These are phyloP conservation scores for Anthostomella pinea DNA, from an alignment of 2,329 filamentous ascomycete genomes.

Conservation along the genomic window DNA sequence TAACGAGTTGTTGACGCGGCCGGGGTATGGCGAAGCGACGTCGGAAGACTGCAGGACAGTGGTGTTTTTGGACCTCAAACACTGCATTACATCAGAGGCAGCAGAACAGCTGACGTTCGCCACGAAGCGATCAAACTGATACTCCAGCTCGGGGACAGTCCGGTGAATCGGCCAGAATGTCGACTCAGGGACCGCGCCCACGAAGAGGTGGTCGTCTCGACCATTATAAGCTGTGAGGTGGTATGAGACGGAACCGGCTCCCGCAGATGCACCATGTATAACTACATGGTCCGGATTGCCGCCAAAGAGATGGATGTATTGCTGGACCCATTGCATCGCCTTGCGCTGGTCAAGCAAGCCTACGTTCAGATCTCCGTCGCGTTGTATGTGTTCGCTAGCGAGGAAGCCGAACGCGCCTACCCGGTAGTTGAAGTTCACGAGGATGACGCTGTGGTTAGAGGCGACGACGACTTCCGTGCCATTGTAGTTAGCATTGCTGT, in stretches of 20 bases:
- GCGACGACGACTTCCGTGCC: too few species aligned
- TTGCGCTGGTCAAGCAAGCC: conserved; percentile 46
- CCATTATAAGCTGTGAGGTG: conserved; percentile 27
- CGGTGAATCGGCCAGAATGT: too few species aligned
- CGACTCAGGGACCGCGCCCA: too few species aligned
- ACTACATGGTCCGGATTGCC: conserved; percentile 32
- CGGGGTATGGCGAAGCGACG: too few species aligned
- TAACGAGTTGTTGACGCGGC: too few species aligned
- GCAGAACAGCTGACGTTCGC: too few species aligned
- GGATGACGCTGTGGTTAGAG: too few species aligned
- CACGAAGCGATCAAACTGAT: too few species aligned
- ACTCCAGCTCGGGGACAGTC: too few species aligned
- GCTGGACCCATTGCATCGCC: conserved; percentile 55
- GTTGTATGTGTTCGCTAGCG: conserved; percentile 35
- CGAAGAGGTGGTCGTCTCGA: conserved; percentile 21
- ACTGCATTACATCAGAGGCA: too few species aligned
- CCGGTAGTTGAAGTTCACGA: conserved; percentile 48
- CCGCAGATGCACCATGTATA: conserved; percentile 30
- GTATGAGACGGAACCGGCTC: conserved; percentile 24
- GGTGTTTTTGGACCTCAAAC: too few species aligned
- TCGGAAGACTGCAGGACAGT: too few species aligned
- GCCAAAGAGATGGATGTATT: conserved; percentile 34
- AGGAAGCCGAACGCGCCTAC: conserved; percentile 39
- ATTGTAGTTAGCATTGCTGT: conserved; percentile 41
- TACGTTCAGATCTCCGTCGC: conserved; percentile 33